Evolutionary conservation across 768 basidiomycete genomes (phyloP), one percentile per base, ranked within the genome.

Genomic region (Termitomyces sp.): DNA sequence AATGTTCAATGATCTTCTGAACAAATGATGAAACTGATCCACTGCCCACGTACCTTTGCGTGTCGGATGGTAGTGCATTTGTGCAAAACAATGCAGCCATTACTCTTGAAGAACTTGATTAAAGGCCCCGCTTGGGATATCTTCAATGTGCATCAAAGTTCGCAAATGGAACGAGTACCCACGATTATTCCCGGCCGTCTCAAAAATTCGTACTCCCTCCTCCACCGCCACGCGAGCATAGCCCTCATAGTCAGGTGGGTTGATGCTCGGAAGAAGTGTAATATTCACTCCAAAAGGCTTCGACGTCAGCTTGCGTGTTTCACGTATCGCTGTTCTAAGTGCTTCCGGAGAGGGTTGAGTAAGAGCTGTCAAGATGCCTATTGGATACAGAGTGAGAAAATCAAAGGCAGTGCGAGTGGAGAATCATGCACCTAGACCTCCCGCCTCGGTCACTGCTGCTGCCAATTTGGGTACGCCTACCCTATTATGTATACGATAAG

Each of bases 121-220:
- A 95, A 74, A 3, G 86, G 83, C 17, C 86, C 89, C 42, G 92
- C 92, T 94, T 57, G 52, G 52, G 3, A 10, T 48, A 25, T n/a
- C n/a, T 42, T 62, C 38, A 40, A 37, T 32, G 36, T 20, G 42
- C 36, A 59, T 38, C 50, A 40, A 40, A 32, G 45, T 3, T 38
- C 4, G 25, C n/a, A 17, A n/a, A 51, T 47, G 25, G 40, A 58
- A 48, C 48, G 59, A 38, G 15, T 11, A 69, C 89, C 65, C 67
- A 93, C 92, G 92, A 67, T 89, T 94, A 67, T 91, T 92, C 6
- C 94, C 96, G 2, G 95, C 95, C 0, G 95, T 97, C 78, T 97
- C 95, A 69, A 95, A 92, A 47, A 96, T 87, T 68, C 73, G 80
- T n/a, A 96, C 83, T 7, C 92, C 92, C 70, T 96, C 94, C 63